A percentile compares a stretch with the other conserved stretches of the same genome.
These are phyloP conservation scores for Nicotiana knightiana DNA, from an alignment of 257 asterid species.

Conservation along the genomic window DNA sequence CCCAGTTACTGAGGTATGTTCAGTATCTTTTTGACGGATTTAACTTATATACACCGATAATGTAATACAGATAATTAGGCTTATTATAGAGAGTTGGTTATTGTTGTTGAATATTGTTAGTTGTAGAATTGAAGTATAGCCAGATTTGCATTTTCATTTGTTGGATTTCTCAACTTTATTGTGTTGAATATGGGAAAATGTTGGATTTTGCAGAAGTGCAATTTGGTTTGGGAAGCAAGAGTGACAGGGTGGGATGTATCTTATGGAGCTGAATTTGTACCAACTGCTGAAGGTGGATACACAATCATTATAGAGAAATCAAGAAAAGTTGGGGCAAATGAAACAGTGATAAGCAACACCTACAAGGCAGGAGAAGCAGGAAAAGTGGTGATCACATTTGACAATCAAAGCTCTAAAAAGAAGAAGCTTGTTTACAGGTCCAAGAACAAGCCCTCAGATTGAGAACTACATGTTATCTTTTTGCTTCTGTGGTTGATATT, in stretches of 20 bases:
- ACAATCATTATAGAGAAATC: slow-evolving; percentile 73
- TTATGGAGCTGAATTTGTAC: slow-evolving; percentile 87
- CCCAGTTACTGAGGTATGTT: slow-evolving; percentile 72
- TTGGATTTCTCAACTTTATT: not conserved
- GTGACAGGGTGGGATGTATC: slow-evolving; percentile 80
- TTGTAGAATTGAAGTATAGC: not conserved
- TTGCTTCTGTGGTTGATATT: slow-evolving; percentile 30
- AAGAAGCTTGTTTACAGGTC: slow-evolving; percentile 88
- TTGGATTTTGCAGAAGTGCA: slow-evolving; percentile 42
- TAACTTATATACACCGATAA: not conserved
- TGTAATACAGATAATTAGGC: no score
- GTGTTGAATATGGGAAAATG: not conserved
- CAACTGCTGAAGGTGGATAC: slow-evolving; percentile 71
- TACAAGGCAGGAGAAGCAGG: slow-evolving; percentile 67
- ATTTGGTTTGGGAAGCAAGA: slow-evolving; percentile 78
- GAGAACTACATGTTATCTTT: slow-evolving; percentile 13
- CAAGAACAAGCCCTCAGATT: slow-evolving; percentile 68
- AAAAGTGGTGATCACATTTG: slow-evolving; percentile 72
- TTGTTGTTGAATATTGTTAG: no score
- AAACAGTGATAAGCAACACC: slow-evolving; percentile 55
- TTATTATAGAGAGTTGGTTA: no score
- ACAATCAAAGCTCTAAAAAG: slow-evolving; percentile 84
- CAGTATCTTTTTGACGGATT: not conserved
- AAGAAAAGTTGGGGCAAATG: slow-evolving; percentile 62
- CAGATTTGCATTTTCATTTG: not conserved